Evolutionary conservation across 768 basidiomycete species (phyloP).

Genomic region (Boletus sp.): DNA sequence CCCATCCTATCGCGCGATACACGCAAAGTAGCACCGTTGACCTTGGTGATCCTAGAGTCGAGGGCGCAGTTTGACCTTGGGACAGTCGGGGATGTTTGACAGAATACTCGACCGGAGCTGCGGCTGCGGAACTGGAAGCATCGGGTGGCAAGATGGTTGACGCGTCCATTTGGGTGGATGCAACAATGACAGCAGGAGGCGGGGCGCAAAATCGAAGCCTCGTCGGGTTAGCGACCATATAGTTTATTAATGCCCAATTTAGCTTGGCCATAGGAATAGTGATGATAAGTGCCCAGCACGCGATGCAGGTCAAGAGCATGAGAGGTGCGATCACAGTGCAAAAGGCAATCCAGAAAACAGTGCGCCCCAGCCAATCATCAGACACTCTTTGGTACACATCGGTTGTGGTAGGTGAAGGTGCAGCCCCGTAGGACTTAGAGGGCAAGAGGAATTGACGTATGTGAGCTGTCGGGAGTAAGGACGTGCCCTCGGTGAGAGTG

Average conservation of each 20-base stretch:
- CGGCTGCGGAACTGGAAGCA: constrained; percentile 8
- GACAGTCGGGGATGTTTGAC: constrained; percentile 73
- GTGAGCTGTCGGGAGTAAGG: constrained; percentile 37
- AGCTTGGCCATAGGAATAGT: constrained; percentile 98
- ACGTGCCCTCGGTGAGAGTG: constrained; percentile 46
- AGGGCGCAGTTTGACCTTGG: constrained; percentile 88
- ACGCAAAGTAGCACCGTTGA: constrained; percentile 94
- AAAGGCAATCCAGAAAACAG: constrained; percentile 82
- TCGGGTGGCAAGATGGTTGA: constrained; percentile 5
- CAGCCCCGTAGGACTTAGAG: constrained; percentile 72
- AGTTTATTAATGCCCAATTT: constrained; percentile 89
- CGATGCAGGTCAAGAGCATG: constrained; percentile 80
- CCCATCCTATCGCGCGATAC: constrained; percentile 83
- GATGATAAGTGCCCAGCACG: constrained; percentile 95
- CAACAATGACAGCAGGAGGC: constrained; percentile 62
- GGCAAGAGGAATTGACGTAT: constrained; percentile 38
- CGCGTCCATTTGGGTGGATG: constrained; percentile 29
- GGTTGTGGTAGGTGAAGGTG: constrained; percentile 31
- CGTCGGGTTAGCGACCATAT: constrained; percentile 76
- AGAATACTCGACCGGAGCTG: constrained; percentile 47
- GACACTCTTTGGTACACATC: constrained; percentile 24
- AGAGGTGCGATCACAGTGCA: constrained; percentile 80
- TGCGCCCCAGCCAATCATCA: constrained; percentile 60
- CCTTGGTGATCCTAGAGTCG: constrained; percentile 60
- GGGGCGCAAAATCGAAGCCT: constrained; percentile 92